Percentiles rank a stretch among this genome's conserved stretches.
Conservation (phyloP, 768 basidiomycete genomes). For the Pleurotus tuoliensis region DNA sequence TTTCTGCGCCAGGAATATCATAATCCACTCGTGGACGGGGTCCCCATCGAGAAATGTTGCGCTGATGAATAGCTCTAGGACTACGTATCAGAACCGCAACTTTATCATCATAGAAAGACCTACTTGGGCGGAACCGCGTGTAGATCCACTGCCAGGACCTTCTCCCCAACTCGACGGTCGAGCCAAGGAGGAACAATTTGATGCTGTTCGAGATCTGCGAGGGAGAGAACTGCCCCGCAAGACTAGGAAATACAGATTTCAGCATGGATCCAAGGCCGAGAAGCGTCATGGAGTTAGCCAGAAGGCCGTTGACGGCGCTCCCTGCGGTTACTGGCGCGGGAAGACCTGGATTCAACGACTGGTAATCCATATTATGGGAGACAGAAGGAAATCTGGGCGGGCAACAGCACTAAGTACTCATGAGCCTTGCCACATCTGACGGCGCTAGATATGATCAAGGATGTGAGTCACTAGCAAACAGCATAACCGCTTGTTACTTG, state of each 20-base stretch:
- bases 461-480: too few species aligned
- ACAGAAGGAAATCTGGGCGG: too few species aligned
- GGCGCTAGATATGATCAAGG: too few species aligned
- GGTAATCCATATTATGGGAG: too few species aligned
- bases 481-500: too few species aligned
- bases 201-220: constrained; percentile 7
- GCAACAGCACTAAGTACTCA: too few species aligned
- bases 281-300: not conserved
- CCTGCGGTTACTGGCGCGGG: too few species aligned
- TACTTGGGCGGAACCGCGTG: constrained; percentile 34
- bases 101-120: not conserved
- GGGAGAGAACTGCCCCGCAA: not conserved
- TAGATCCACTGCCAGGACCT: constrained; percentile 21
- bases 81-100: not conserved
- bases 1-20: constrained; percentile 38
- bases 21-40: constrained; percentile 46
- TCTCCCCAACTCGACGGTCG: constrained; percentile 8
- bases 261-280: not conserved
- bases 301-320: not conserved
- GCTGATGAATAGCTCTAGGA: constrained; percentile 37
- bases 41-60: constrained; percentile 43
- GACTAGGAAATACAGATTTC: not conserved
- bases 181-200: constrained; percentile 6
- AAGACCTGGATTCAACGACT: too few species aligned
- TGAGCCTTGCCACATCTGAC: too few species aligned